Evolutionary conservation across 116 monocot species (phyloP).

Genomic region (Zostera marina): DNA sequence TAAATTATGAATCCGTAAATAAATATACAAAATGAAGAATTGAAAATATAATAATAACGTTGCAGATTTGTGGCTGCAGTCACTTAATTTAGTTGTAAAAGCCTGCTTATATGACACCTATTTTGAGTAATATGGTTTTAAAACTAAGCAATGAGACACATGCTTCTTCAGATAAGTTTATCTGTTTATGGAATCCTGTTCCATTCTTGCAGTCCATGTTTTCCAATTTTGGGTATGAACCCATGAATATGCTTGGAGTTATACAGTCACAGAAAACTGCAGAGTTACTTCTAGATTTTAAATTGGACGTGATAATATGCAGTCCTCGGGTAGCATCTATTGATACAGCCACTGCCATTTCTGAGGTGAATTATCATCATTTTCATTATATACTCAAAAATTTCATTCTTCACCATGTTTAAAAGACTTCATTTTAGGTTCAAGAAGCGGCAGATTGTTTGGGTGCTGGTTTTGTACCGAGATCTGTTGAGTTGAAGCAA

Average conservation of each 20-base stretch:
- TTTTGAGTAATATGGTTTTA: no score
- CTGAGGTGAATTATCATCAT: slow-evolving; percentile 32
- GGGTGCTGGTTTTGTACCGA: slow-evolving; percentile 61
- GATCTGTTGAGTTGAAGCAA: slow-evolving; percentile 72
- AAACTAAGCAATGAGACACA: no score
- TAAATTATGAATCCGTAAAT: no score
- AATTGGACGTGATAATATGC: slow-evolving; percentile 43
- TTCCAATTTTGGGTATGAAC: slow-evolving; percentile 44
- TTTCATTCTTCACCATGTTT: background rate
- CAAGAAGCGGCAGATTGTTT: slow-evolving; percentile 96
- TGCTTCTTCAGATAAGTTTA: background rate
- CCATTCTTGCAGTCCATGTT: slow-evolving; percentile 33
- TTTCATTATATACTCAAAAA: background rate
- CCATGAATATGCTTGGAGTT: slow-evolving; percentile 92
- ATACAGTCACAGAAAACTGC: slow-evolving; percentile 64
- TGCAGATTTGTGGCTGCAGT: no score
- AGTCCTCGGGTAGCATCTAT: slow-evolving; percentile 52
- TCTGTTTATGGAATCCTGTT: background rate
- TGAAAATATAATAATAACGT: no score
- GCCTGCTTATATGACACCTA: no score
- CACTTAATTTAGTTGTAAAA: no score
- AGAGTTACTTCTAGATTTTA: slow-evolving; percentile 71
- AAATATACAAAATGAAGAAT: no score
- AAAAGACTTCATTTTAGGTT: slow-evolving; percentile 36
- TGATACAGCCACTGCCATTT: slow-evolving; percentile 68